Evolutionary conservation across 805 yeast species (phyloP).

Genomic region (Metschnikowia drakensbergensis): DNA sequence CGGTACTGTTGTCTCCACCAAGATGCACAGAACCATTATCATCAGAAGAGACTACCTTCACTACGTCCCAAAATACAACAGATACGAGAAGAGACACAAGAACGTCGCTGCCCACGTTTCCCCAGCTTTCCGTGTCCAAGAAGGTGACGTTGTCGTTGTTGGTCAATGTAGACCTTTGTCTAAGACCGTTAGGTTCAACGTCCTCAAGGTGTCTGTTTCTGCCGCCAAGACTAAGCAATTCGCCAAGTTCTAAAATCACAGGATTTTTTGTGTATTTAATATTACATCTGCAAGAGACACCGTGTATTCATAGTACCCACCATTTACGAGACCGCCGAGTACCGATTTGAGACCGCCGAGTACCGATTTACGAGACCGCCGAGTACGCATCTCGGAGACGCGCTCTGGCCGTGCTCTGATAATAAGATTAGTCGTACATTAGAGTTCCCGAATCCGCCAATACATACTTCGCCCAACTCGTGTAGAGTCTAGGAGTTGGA

Average conservation of each 20-base stretch:
- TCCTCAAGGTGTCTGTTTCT: slow-evolving; percentile 89
- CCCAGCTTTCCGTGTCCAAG: slow-evolving; percentile 99
- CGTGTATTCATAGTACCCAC: neutral
- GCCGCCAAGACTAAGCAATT: slow-evolving; percentile 90
- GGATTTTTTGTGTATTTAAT: slow-evolving; percentile 16
- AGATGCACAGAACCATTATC: slow-evolving; percentile 99
- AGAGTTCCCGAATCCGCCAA: neutral
- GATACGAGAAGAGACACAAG: slow-evolving; percentile 99
- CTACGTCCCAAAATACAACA: slow-evolving; percentile 99
- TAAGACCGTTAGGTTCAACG: slow-evolving; percentile 99
- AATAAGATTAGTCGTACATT: neutral
- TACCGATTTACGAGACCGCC: no score
- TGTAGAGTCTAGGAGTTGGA: slow-evolving; percentile 38
- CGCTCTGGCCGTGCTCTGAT: no score
- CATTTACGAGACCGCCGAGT: no score
- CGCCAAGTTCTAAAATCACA: slow-evolving; percentile 77
- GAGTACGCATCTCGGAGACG: no score
- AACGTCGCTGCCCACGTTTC: slow-evolving; percentile 99
- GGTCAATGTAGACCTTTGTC: slow-evolving; percentile 99
- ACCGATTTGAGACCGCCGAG: no score
- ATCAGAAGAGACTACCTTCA: slow-evolving; percentile 99
- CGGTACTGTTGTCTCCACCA: slow-evolving; percentile 99
- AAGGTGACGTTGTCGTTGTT: slow-evolving; percentile 98
- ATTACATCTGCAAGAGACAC: slow-evolving; percentile 18
- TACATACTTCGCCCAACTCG: no score